Conservation (phyloP, 2,329 filamentous ascomycete species). For the Talaromyces sp. region DNA sequence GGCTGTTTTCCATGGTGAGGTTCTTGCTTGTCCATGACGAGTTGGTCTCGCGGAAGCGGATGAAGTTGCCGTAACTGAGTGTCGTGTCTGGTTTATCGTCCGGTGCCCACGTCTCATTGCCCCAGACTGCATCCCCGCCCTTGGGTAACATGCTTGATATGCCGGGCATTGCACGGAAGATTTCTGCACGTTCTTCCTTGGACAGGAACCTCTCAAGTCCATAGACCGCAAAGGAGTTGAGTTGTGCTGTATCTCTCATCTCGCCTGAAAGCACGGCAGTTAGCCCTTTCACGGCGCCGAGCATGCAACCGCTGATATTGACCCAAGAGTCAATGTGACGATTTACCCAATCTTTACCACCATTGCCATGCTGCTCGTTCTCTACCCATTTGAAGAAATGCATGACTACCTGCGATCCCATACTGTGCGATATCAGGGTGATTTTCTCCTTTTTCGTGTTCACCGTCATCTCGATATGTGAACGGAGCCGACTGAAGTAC, state of each 20-base stretch:
- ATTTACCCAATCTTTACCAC: slow-evolving; percentile 85
- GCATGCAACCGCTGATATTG: slow-evolving; percentile 97
- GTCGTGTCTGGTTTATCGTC: slow-evolving; percentile 74
- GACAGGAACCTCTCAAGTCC: slow-evolving; percentile 93
- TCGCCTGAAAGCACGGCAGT: slow-evolving; percentile 85
- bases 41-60: slow-evolving; percentile 70
- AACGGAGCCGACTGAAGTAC: slow-evolving; percentile 88
- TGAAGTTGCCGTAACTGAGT: slow-evolving; percentile 69
- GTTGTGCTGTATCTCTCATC: slow-evolving; percentile 96
- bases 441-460: slow-evolving; percentile 71
- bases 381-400: slow-evolving; percentile 79
- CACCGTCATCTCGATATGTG: slow-evolving; percentile 79
- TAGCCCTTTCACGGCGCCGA: slow-evolving; percentile 85
- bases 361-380: slow-evolving; percentile 67
- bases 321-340: slow-evolving; percentile 89
- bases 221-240: slow-evolving; percentile 94
- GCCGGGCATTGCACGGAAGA: slow-evolving; percentile 95
- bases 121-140: slow-evolving; percentile 92
- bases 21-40: slow-evolving; percentile 64
- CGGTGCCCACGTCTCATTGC: slow-evolving; percentile 77
- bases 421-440: slow-evolving; percentile 86
- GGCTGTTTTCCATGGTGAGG: slow-evolving; percentile 70
- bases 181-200: slow-evolving; percentile 81
- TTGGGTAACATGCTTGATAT: slow-evolving; percentile 95
- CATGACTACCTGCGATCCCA: slow-evolving; percentile 93